Base-by-base conservation (phyloP, 2,329 filamentous ascomycete genomes). In the Neobulgaria alba region DNA sequence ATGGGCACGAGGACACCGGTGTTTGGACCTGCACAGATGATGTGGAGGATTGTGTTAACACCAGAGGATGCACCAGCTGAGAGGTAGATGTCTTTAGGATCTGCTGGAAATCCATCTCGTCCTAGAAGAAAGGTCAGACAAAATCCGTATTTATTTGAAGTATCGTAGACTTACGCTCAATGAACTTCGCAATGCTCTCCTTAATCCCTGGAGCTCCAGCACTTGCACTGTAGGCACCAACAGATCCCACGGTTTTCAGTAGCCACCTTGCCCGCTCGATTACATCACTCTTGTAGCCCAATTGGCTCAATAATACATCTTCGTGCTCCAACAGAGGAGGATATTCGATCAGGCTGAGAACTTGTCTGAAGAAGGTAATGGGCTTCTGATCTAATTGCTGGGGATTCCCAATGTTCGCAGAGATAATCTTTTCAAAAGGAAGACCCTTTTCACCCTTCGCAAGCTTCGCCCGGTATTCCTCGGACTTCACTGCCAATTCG, bases 381-480 rank as follows among this genome's bases (percentile, higher is more conserved):
- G 92, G 92, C 73, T 96, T 93, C 74, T 98, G 92, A 67, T 95
- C 92, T 49, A 98, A 79, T 68, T 98, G 92, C 67, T 98, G 92
- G 3, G 92, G 92, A 71, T 98, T 98, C 60, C 92, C 92, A 59
- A 98, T 98, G 69, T 98, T 98, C 66, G 92, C 92, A 49, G 85
- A 89, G 67, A 98, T 90, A 64, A 98, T 82, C 45, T 87, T 75
- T 56, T 85, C 73, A 65, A 98, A 98, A 36, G 92, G 90, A 37
- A 96, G 72, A 43, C 51, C 48, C 2, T 45, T 48, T 57, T 63
- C 53, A 55, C 74, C 77, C 49, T 77, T 73, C 50, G 70, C 68
- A 46, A 95, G 71, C 57, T 75, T 72, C 39, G 82, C 81, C 46
- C 90, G 82, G 68, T 90, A 95, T 64, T 87, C 76, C 68, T 98